Evolutionary conservation across 164 flowering plant species (phyloP), one percentile per base, ranked within the genome.

Genomic region (Dillenia turbinata): DNA sequence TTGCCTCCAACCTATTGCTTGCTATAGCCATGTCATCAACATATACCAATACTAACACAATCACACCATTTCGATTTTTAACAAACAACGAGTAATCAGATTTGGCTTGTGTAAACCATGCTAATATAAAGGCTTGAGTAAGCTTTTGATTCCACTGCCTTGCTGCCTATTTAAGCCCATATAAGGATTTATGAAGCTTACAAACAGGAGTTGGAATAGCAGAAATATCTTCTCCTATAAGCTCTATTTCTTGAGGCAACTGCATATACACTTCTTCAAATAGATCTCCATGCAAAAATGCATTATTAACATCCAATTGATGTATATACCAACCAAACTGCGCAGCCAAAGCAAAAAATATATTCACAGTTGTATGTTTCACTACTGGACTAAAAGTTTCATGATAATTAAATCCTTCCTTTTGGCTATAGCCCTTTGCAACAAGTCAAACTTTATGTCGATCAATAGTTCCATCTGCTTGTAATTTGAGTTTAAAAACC

Each of bases 351-450:
- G 57, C n/a, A 16, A 54, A 8, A 8, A 54, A 17, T 12, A 17
- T 17, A 10, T 46, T 9, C 9, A 61, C 51, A 8, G 55, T 46
- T 8, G 22, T 47, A 22, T 19, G 4, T 14, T 26, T 3, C 9
- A 46, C 56, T 7, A 61, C 55, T 10, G 62, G 64, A 10, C 44
- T 16, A 49, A 13, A 61, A 10, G 52, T 49, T 24, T 61, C 64
- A 3, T 49, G 44, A 51, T 49, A 61, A 50, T 61, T 45, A 3
- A 49, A 10, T 9, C 12, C 47, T 14, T 52, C 43, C 43, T 61
- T 43, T 51, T 61, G 65, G 8, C 33, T 47, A 50, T 8, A 50
- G 13, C 62, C 62, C 55, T 40, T 51, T 10, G 65, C 52, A 49
- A 61, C 15, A 7, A 61, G 17, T 12, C 24, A 1, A 9, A 47